Evolutionary conservation across 2,329 filamentous ascomycete genomes (phyloP).

Genomic region (Talaromyces amestolkiae): DNA sequence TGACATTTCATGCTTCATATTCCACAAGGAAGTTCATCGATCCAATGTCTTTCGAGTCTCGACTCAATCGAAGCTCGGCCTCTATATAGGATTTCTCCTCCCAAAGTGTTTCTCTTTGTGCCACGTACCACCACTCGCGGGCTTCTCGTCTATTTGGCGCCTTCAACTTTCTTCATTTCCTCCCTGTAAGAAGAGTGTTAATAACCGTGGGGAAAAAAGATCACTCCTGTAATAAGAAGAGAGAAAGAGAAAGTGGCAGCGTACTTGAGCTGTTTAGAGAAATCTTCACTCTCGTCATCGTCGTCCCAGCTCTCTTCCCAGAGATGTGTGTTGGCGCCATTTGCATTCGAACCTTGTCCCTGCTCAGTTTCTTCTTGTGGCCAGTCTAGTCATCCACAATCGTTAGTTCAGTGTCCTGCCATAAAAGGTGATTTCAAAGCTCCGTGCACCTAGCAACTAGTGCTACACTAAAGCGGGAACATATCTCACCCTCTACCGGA

Average conservation of each 20-base stretch:
- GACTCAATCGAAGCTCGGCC: not conserved
- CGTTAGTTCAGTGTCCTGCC: not conserved
- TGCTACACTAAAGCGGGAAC: not conserved
- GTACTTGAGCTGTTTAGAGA: slow-evolving; percentile 89
- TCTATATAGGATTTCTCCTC: not conserved
- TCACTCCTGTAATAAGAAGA: not conserved
- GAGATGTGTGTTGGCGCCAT: slow-evolving; percentile 70
- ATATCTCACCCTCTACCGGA: slow-evolving; percentile 78
- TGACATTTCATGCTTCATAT: slow-evolving; percentile 11
- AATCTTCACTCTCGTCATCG: slow-evolving; percentile 94
- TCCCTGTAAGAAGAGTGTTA: slow-evolving; percentile 40
- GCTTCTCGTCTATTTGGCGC: slow-evolving; percentile 59
- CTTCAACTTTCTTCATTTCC: slow-evolving; percentile 91
- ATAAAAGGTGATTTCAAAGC: slow-evolving; percentile 12
- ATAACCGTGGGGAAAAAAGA: not conserved
- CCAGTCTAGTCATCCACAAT: slow-evolving; percentile 67
- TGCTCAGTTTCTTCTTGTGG: slow-evolving; percentile 80
- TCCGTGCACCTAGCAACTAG: not conserved
- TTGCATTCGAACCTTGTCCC: slow-evolving; percentile 47
- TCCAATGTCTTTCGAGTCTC: slow-evolving; percentile 5
- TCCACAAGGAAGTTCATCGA: slow-evolving; percentile 6
- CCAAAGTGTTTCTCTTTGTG: not conserved
- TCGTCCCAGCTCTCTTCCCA: slow-evolving; percentile 99
- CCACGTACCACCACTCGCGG: not conserved
- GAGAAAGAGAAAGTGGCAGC: slow-evolving; percentile 34